Evolutionary conservation across 1,284 basidiomycete species (phyloP), one percentile per base, ranked within the genome.

Genomic region (Naganishia cerealis): DNA sequence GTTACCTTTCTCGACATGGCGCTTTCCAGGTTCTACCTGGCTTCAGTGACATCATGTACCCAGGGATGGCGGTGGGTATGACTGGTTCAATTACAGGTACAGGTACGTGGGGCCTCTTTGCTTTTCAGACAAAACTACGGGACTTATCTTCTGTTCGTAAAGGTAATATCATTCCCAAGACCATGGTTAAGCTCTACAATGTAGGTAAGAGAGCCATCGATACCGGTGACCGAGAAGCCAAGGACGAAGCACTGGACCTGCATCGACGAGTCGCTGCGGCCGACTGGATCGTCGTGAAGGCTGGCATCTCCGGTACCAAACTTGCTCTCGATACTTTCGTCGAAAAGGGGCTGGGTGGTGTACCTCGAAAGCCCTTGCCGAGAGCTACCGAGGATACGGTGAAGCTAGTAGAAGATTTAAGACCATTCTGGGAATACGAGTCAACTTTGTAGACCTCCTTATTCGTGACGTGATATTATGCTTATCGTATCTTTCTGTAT

Each of bases 101-200:
- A 4, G 67, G 66, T 67, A 42, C 24, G 57, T 61, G 26, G 13
- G 15, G 21, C 29, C 36, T 58, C n/a, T n/a, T 7, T 10, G 1
- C 10, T n/a, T n/a, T 26, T 56, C n/a, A 10, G 24, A 8, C 43
- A 16, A 46, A 46, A 9, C 52, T 15, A 24, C 85, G 7, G 21
- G 8, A n/a, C 85, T 87, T 69, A 85, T 90, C 82, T 85, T 63
- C 91, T 92, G 74, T 87, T 86, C 40, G 88, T 1, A 85, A 89
- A 9, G 89, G 89, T 15, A 92, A 92, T 79, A 80, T 92, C 70
- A 82, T 88, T 59, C 91, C 90, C 10, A 91, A 90, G 75, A 81
- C 88, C 18, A 90, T 92, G 75, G 81, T 80, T 33, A 83, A 83
- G 72, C 76, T 92, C 40, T 88, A 86, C 76, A 79, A 84, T 57